A percentile compares a stretch with the other conserved stretches of the same genome.
phyloP scores from a whole-genome alignment of 1,284 basidiomycete species.

The Microbotryum silenes-acaulis region DNA sequence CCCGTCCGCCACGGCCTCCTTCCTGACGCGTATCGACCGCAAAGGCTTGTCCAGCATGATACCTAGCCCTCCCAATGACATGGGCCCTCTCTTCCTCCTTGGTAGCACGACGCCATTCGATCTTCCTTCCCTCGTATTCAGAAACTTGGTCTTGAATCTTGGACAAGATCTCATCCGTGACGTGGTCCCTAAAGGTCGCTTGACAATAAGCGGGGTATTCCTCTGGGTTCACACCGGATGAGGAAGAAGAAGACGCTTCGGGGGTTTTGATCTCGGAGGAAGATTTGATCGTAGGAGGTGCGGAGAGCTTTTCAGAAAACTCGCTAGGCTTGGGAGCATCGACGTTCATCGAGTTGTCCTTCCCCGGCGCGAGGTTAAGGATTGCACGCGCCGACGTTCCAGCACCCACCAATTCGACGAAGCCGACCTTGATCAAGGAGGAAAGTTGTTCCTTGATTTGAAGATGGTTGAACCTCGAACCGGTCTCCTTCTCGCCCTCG shows the following conservation, averaged over 20 bases:
- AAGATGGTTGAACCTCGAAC: conserved; percentile 32
- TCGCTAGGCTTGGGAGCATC: conserved; percentile 14
- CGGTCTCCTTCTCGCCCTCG: conserved; percentile 36
- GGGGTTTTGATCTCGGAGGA: conserved; percentile 8
- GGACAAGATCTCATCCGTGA: conserved; percentile 45
- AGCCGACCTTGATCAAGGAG: conserved; percentile 23
- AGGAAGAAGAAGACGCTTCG: conserved; percentile 39
- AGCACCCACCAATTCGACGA: conserved; percentile 15
- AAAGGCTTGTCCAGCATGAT: conserved; percentile 45
- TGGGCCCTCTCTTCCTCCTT: conserved; percentile 65
- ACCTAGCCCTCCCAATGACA: conserved; percentile 62
- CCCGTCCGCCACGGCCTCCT: conserved; percentile 35
- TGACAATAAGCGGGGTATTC: conserved; percentile 43
- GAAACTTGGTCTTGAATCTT: conserved; percentile 44
- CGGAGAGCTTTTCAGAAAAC: conserved; percentile 23
- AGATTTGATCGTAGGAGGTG: conserved; percentile 25
- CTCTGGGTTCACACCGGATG: conserved; percentile 44
- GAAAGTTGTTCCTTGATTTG: conserved; percentile 28
- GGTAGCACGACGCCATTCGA: conserved; percentile 39
- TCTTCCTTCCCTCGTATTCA: conserved; percentile 41
- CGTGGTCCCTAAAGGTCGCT: conserved; percentile 42
- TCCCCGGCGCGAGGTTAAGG: conserved; percentile 1
- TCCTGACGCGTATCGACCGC: conserved; percentile 44
- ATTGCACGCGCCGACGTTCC: conserved; percentile 14
- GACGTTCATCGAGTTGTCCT: conserved; percentile 7